Conservation (phyloP, 2,329 filamentous ascomycete species). For the Botrytis byssoidea region DNA sequence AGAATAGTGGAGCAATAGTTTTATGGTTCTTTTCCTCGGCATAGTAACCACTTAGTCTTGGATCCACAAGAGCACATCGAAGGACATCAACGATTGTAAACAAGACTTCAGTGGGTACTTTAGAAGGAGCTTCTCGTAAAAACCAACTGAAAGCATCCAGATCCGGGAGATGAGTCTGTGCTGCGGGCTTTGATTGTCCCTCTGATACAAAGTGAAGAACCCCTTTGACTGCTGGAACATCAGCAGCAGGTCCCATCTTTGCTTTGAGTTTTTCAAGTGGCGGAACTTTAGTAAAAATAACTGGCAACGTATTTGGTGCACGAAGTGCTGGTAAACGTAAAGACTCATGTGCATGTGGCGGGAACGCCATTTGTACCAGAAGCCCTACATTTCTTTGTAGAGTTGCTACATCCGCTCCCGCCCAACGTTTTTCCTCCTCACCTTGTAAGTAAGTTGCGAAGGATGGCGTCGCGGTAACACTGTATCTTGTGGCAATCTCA, state of each 20-base stretch:
- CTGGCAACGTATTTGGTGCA: conserved; percentile 58
- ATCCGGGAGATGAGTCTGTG: conserved; percentile 69
- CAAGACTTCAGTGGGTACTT: conserved; percentile 61
- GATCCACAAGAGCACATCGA: conserved; percentile 72
- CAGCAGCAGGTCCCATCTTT: conserved; percentile 69
- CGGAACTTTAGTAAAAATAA: conserved; percentile 73
- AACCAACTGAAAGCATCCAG: conserved; percentile 63
- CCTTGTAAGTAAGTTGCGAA: conserved; percentile 83
- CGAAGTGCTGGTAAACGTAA: conserved; percentile 70
- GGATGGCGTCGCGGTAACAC: conserved; percentile 76
- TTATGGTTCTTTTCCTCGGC: conserved; percentile 69
- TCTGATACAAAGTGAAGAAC: conserved; percentile 71
- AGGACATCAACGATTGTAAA: conserved; percentile 88
- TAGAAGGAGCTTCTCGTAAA: conserved; percentile 53
- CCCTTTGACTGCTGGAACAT: conserved; percentile 58
- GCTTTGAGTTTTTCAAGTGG: conserved; percentile 77
- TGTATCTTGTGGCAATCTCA: conserved; percentile 63
- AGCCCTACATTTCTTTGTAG: conserved; percentile 71
- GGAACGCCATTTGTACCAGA: conserved; percentile 71
- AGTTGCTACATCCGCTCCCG: conserved; percentile 66
- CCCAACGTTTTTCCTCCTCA: conserved; percentile 75
- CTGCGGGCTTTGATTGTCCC: conserved; percentile 55
- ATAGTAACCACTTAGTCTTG: conserved; percentile 76
- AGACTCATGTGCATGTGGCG: conserved; percentile 71
- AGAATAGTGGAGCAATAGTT: conserved; percentile 62